Conservation (phyloP, 768 basidiomycete genomes). For the Mycena olivaceomarginata region DNA sequence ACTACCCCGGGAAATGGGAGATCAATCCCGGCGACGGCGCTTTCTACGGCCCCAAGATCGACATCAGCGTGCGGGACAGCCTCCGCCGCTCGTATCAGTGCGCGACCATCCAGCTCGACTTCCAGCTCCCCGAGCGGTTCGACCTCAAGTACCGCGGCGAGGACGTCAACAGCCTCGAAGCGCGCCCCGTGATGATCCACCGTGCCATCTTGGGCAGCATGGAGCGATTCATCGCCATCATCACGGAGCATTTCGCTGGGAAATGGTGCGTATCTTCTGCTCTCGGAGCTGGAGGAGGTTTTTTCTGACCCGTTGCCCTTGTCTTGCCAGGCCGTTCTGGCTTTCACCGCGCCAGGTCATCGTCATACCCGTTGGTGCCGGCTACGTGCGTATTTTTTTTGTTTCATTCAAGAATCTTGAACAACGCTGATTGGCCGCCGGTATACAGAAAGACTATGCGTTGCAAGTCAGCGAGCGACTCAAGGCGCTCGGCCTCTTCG, state of each 20-base stretch:
- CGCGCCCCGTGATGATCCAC: constrained; percentile 97
- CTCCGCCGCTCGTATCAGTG: constrained; percentile 96
- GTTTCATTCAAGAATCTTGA: neutral
- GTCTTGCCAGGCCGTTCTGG: constrained; percentile 92
- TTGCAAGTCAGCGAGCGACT: constrained; percentile 85
- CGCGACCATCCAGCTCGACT: constrained; percentile 99
- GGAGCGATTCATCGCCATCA: constrained; percentile 97
- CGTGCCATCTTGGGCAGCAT: constrained; percentile 96
- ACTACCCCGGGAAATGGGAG: constrained; percentile 93
- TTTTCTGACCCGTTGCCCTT: constrained; percentile 15
- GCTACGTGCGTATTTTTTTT: constrained; percentile 85
- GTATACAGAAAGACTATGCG: constrained; percentile 90
- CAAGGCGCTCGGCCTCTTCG: constrained; percentile 82
- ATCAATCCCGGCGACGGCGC: constrained; percentile 98
- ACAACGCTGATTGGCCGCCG: constrained; percentile 24
- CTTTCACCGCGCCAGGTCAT: constrained; percentile 96
- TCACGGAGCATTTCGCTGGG: constrained; percentile 97
- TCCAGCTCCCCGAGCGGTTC: constrained; percentile 98
- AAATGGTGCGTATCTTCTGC: constrained; percentile 83
- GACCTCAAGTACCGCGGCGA: constrained; percentile 92
- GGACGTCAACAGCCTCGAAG: constrained; percentile 71
- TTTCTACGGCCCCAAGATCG: constrained; percentile 99
- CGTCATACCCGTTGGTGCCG: constrained; percentile 93
- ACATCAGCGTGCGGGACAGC: constrained; percentile 96
- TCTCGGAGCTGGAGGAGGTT: constrained; percentile 6